Base-by-base conservation (phyloP, 352 stramenopile species). In the Globisporangium megalacanthum region DNA sequence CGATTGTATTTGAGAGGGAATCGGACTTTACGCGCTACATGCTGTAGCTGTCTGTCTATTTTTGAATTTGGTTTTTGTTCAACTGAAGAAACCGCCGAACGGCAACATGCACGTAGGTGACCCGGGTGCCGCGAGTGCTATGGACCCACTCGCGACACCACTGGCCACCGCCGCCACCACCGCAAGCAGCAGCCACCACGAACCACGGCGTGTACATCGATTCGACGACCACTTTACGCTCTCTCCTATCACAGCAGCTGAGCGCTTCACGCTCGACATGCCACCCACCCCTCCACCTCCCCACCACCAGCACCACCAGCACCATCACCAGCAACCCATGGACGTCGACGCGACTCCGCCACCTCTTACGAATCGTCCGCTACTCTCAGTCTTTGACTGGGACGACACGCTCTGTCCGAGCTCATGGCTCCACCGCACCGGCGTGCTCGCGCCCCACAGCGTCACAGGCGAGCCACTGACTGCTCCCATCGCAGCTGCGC, bases 401-500 rank as follows among this genome's bases (percentile, higher is more conserved):
- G 77, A 87, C 41, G 77, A 88, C 65, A 88, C 77, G 25, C 65
- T 88, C 6, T 88, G 77, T 36, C 77, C 77, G 7, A 80, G 72
- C 61, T 78, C 62, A 47, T 88, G 77, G 77, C 63, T 88, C 49
- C 70, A 79, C 44, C 55, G 55, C 6, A 65, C 74, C 10, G 74
- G 70, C 6, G 56, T 83, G 22, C 64, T 88, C 35, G 72, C 72
- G 0, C 60, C 66, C 9, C 60, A 79, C 36, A 62, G 70, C 13
- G 64, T 85, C 39, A 39, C 35, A 1, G 35, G 35, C 35, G 35
- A 39, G 6, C 35, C 35, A 13, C 35, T 39, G 35, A 39, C 35
- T 13, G 35, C 35, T 13, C 7, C 6, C 1, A 5, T 39, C 7
- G 35, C 35, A 13, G 35, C 35, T 8, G 35, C 35, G 6, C 35